Evolutionary conservation across 2,329 filamentous ascomycete species (phyloP), one percentile per base, ranked within the genome.

Genomic region (Waltergamsia citrina): DNA sequence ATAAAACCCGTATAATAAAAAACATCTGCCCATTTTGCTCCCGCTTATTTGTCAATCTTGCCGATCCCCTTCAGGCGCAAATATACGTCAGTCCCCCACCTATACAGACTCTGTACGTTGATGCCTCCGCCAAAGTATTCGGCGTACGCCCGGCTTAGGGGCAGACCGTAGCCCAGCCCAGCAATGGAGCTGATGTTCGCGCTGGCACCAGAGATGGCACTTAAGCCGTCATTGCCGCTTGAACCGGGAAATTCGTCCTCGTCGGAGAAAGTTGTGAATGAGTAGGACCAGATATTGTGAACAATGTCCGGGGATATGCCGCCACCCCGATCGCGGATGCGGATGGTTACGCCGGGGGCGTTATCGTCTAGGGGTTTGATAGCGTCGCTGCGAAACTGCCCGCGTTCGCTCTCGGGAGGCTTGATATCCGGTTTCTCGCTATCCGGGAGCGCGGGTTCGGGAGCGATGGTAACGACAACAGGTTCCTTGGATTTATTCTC

Each of bases 121-220:
- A 98, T 92, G 3, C 88, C 88, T 1, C 92, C 92, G 3, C 92
- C 92, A 65, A 98, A 98, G 50, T 96, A 98, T 63, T 98, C 90
- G 1, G 92, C 92, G 52, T 98, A 98, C 0, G 92, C 90, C 41
- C 92, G 72, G 34, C 87, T 87, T 16, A 98, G 60, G 2, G 92
- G 92, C 41, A 98, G 54, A 1, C 92, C 92, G 53, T 98, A 98
- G 2, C 92, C 92, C 32, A 98, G 59, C 0, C 92, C 92, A 0
- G 92, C 92, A 39, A 98, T 93, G 29, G 84, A 90, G 52, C 82
- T 88, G 1, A 75, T 72, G 14, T 16, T 28, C 7, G 26, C 22
- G 35, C 78, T 81, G 20, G 78, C 76, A 2, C 73, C 73, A 2
- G 83, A 81, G 32, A 95, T 81, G 5, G 81, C 78, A 47, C 80